phyloP scores from a whole-genome alignment of 169 alveolate genomes.

The Eimeria falciformis region DNA sequence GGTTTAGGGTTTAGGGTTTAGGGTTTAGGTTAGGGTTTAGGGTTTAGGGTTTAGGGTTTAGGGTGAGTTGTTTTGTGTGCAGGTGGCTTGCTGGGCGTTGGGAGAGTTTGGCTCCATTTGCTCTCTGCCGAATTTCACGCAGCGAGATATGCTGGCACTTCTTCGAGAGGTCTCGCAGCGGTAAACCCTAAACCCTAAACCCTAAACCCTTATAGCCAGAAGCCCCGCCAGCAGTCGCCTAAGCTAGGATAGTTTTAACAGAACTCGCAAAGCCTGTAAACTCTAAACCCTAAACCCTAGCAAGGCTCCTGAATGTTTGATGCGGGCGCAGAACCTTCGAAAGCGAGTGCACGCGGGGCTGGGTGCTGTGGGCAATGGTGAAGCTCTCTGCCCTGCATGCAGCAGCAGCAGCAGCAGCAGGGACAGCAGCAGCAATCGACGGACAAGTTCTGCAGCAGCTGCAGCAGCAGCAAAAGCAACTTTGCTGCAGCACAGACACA shows the following conservation, averaged over 20 bases:
- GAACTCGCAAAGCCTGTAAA: no score
- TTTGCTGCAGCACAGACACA: conserved; percentile 7
- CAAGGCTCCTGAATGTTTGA: not conserved
- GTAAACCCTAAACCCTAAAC: conserved; percentile 3
- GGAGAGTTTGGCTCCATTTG: not conserved
- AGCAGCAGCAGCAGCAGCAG: conserved; percentile 46
- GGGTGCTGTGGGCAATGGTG: conserved; percentile 33
- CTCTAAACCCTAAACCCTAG: conserved; percentile 17
- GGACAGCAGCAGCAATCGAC: conserved; percentile 17
- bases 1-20: conserved; percentile 31
- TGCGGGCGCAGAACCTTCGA: not conserved
- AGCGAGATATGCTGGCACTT: not conserved
- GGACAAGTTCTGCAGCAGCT: not conserved
- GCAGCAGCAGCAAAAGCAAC: conserved; percentile 59
- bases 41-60: no score
- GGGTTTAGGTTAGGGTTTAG: no score
- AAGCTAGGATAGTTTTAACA: no score
- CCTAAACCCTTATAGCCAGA: not conserved
- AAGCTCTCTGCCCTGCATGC: conserved; percentile 45
- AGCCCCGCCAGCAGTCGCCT: not conserved
- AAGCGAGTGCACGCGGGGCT: conserved; percentile 40
- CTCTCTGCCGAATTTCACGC: conserved; percentile 4
- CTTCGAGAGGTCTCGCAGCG: conserved; percentile 12
- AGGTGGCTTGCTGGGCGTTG: conserved; percentile 38
- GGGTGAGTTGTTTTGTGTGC: conserved; percentile 46